These are phyloP conservation scores for Tylopilus subfusipes DNA, from an alignment of 768 basidiomycete species.

Conservation along the genomic window DNA sequence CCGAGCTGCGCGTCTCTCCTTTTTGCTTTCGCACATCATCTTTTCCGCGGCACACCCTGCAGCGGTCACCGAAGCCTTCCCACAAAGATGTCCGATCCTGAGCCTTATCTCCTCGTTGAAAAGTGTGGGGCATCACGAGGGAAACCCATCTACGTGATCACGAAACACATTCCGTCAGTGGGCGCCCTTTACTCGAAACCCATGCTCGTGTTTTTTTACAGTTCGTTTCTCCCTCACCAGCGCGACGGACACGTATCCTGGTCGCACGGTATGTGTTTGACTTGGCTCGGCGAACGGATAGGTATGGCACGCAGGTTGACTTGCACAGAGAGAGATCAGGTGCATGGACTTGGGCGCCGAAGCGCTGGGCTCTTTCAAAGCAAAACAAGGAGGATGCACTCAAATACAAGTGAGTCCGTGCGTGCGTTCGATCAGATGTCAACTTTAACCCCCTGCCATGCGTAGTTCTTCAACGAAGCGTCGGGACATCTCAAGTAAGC, in stretches of 20 bases:
- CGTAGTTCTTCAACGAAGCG: constrained; percentile 39
- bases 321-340: constrained; percentile 38
- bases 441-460: neutral
- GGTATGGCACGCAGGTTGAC: constrained; percentile 8
- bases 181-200: constrained; percentile 1
- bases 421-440: neutral
- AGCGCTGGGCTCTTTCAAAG: constrained; percentile 40
- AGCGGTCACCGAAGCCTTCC: constrained; percentile 7
- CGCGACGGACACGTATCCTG: constrained; percentile 31
- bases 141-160: constrained; percentile 42
- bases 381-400: constrained; percentile 38
- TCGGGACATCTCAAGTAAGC: constrained; percentile 37
- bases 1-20: constrained; percentile 20
- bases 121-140: constrained; percentile 42
- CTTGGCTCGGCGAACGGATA: neutral
- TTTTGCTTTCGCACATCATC: constrained; percentile 25
- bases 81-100: constrained; percentile 24
- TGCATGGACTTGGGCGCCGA: constrained; percentile 43
- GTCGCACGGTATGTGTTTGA: constrained; percentile 31
- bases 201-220: constrained; percentile 16
- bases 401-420: constrained; percentile 37
- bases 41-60: constrained; percentile 10
- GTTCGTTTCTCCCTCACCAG: constrained; percentile 15
- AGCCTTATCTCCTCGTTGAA: constrained; percentile 39
- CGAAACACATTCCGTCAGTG: constrained; percentile 41